Base-by-base conservation (phyloP, 2,329 filamentous ascomycete genomes). In the Penicillium corylophilum region DNA sequence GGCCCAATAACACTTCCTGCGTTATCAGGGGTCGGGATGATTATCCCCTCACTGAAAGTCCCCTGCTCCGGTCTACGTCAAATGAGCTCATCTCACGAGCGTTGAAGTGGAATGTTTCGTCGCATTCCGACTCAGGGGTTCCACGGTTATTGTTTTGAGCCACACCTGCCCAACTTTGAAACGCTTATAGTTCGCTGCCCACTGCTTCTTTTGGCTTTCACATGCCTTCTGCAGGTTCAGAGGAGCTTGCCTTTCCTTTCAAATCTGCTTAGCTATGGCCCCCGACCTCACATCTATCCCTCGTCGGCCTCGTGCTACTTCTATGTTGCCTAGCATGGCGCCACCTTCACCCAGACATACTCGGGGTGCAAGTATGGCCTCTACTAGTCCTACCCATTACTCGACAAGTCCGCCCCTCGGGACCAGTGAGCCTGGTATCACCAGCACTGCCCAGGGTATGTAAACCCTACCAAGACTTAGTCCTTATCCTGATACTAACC, bases 221-320 rank as follows among this genome's bases (percentile, higher is more conserved):
- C 45, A 61, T 58, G 54, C 54, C 47, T 53, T 59, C 52, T 49
- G 48, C 56, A 33, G 55, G 55, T 42, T 26, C 57, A 52, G 57
- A 60, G 45, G 46, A 51, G 48, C 56, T 46, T 23, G 41, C 26
- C 15, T 24, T 13, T 31, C 22, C 12, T 23, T 42, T 16, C 16
- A 39, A 45, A 26, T 29, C 46, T 36, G 42, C 26, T 10, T 22
- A n/a, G 51, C 48, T 36, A 81, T 81, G 78, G 70, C 78, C 46
- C 73, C 78, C 47, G 79, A 81, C 58, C 61, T 77, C 54, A 79
- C 76, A 59, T 55, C 68, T 35, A 67, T 68, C 45, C 67, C 69
- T 44, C 68, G 64, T 49, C 64, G 65, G 35, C 65, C 63, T 42
- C 63, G 68, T 47, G 63, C 65, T 26, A 67, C 70, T 22, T 56